Evolutionary conservation across 805 yeast species (phyloP), one percentile per base, ranked within the genome.

Genomic region (Ogataea zsoltii): DNA sequence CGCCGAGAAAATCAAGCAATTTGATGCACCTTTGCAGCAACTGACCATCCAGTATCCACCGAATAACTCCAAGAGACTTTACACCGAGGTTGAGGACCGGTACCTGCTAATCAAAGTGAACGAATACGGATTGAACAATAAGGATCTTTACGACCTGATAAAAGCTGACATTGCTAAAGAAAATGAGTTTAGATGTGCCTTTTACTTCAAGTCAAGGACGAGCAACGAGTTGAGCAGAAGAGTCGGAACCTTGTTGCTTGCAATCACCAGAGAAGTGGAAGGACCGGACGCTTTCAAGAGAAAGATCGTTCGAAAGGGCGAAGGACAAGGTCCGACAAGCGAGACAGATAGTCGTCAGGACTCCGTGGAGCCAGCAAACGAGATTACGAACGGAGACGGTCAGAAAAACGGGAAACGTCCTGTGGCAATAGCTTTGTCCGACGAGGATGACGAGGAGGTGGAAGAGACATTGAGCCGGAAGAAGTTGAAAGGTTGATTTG

Each of bases 11-110:
- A 66, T 85, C 52, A 72, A 72, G 37, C 76, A 72, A 44, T 69
- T 74, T 33, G 69, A 70, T n/a, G 78, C 75, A 46, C 90, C 91
- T 0, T 60, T 85, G 17, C 80, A 80, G 36, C 82, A 83, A 34
- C 66, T 87, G 63, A 66, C 66, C 3, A 81, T 87, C 18, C 85
- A 79, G 44, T 87, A 85, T 49, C 92, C 94, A 0, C 91, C 91
- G n/a, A 86, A 85, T 59, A 86, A 85, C 60, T 85, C 94, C 11
- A 85, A 86, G 57, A 69, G 90, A 54, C 74, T 85, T 7, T 87
- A 84, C 56, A 80, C 87, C 7, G 77, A 79, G 26, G 62, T 75
- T 0, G 95, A 87, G 58, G 96, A 87, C 58, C 72, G 88, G 42
- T 87, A 82, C 54, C 67, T 87, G 19, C 59, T 87, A 40, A 55